Conservation (phyloP, 2,329 filamentous ascomycete species). For the Cytospora piceicola region DNA sequence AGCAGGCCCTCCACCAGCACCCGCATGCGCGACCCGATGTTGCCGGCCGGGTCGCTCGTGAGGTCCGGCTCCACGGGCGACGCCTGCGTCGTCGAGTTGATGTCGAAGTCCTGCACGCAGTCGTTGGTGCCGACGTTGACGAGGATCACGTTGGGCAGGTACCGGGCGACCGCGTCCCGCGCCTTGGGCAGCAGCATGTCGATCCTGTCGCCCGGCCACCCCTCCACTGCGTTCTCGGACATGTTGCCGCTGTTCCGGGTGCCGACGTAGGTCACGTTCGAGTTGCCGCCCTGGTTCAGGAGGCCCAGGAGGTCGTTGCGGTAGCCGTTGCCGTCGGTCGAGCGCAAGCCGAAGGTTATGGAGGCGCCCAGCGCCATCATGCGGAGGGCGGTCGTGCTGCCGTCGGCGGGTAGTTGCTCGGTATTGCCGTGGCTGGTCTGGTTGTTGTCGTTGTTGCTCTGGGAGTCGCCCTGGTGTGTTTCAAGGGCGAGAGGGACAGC, state of each 20-base stretch:
- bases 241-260: constrained; percentile 45
- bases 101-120: constrained; percentile 41
- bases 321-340: constrained; percentile 46
- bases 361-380: constrained; percentile 51
- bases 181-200: constrained; percentile 44
- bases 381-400: constrained; percentile 40
- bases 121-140: constrained; percentile 52
- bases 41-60: constrained; percentile 27
- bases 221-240: constrained; percentile 49
- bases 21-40: constrained; percentile 39
- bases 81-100: constrained; percentile 30
- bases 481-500: constrained; percentile 20
- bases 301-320: constrained; percentile 40
- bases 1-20: constrained; percentile 44
- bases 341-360: constrained; percentile 45
- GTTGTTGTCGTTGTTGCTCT: not conserved
- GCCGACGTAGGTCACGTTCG: constrained; percentile 46
- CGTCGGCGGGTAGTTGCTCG: constrained; percentile 25
- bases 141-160: constrained; percentile 46
- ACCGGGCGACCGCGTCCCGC: constrained; percentile 36
- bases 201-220: constrained; percentile 48
- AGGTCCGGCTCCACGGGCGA: constrained; percentile 6
- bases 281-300: constrained; percentile 41
- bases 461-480: not conserved
- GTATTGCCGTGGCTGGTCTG: constrained; percentile 12